Base-by-base conservation (phyloP, 2,329 filamentous ascomycete species). In the Xylariomycetidae sp. region DNA sequence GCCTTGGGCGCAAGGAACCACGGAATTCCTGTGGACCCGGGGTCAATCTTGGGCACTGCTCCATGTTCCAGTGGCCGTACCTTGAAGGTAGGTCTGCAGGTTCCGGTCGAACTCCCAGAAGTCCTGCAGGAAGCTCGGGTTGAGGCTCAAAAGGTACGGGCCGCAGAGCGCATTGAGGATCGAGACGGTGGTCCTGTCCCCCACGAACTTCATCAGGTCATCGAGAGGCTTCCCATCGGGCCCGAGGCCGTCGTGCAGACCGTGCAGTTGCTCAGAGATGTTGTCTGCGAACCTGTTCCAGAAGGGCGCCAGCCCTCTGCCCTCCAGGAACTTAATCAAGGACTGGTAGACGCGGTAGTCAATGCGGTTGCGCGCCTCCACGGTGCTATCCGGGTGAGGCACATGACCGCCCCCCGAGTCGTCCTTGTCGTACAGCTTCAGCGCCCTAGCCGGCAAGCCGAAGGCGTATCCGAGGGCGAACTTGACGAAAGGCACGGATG, bases 401-500 rank as follows among this genome's bases (percentile, higher is more conserved):
- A 44, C 32, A 37, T 37, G 42, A 29, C 41, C 32, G 8, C 43
- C 36, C 7, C 52, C 49, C 16, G 52, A 54, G 26, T 51, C 47
- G 16, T 53, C 50, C 29, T 43, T 48, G 39, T 52, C 49, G 19
- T 44, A 52, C 14, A 52, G 32, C 14, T 34, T 38, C 36, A 50
- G 34, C 10, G 50, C 49, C 19, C 46, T 44, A 20, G 46, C 27
- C 16, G 47, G 44, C 13, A 53, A 32, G 35, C 50, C 52, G 28
- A 53, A 53, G 12, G 45, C 50, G 29, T 52, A 35, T n/a, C 47
- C 48, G 20, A 54, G 48, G 25, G 49, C 52, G 20, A 53, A 54
- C 29, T 49, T 49, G 26, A 51, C 44, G 19, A 52, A 52, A 10
- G 49, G 48, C 14, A 53, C 47, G 13, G 47, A 47, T 12, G 46